Percentiles rank a stretch among this genome's conserved stretches.
phyloP scores from a whole-genome alignment of 2,329 filamentous ascomycete genomes.

The Diaporthe eres region DNA sequence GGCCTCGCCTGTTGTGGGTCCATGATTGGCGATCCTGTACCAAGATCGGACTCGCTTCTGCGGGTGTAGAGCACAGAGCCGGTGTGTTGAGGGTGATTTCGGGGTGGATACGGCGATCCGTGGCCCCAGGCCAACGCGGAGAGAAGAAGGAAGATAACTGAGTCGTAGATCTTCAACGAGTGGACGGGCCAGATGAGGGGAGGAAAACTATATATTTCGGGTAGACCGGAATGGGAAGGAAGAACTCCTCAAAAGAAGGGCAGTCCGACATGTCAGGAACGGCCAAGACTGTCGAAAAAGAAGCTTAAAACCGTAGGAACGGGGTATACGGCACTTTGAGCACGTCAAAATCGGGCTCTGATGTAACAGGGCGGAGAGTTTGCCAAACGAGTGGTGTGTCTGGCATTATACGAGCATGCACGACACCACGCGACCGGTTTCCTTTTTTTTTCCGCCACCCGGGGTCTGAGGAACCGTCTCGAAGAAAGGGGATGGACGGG shows the following conservation, averaged over 20 bases:
- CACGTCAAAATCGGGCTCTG: not conserved
- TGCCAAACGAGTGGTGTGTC: constrained; percentile 4
- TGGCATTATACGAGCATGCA: constrained; percentile 24
- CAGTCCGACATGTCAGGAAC: not conserved
- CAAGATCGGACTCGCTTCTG: not conserved
- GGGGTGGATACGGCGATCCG: constrained; percentile 20
- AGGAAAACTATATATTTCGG: not conserved
- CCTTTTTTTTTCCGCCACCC: constrained; percentile 12
- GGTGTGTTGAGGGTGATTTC: not conserved
- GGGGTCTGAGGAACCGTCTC: constrained; percentile 20
- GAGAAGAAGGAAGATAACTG: not conserved
- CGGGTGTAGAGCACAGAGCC: not conserved
- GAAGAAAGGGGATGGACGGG: constrained; percentile 15
- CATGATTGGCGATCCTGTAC: constrained; percentile 14
- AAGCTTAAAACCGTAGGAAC: constrained; percentile 13
- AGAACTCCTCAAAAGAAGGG: not conserved
- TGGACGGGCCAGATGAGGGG: not conserved
- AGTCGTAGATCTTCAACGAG: not conserved
- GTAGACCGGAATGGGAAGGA: not conserved
- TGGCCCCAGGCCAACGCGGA: constrained; percentile 27
- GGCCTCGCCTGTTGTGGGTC: not conserved
- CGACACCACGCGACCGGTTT: constrained; percentile 8
- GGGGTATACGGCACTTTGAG: not conserved
- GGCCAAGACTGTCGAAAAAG: constrained; percentile 9
- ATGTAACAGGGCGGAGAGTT: not conserved